phyloP scores from a whole-genome alignment of 2,329 filamentous ascomycete genomes.

The Paecilomyces niveus region DNA sequence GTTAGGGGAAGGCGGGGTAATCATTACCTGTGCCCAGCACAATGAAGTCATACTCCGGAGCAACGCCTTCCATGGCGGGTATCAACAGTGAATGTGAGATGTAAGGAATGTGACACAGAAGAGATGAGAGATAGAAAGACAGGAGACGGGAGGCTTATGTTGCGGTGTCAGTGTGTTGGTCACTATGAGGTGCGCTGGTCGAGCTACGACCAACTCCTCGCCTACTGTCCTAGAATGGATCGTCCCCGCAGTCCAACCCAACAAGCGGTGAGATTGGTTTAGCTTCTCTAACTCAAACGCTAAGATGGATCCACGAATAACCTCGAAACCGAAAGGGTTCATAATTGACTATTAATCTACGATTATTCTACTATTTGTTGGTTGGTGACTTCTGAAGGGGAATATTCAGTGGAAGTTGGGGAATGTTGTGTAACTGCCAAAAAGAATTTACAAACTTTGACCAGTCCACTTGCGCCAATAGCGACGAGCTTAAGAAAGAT shows the following conservation, averaged over 20 bases:
- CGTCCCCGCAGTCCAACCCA: slow-evolving; percentile 3
- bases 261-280: slow-evolving; percentile 3
- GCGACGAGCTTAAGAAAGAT: not conserved
- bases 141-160: slow-evolving; percentile 10
- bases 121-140: slow-evolving; percentile 11
- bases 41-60: slow-evolving; percentile 96
- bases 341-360: not conserved
- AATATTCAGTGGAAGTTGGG: not conserved
- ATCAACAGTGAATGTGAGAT: slow-evolving; percentile 7
- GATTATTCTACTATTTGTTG: not conserved
- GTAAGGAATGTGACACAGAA: slow-evolving; percentile 8
- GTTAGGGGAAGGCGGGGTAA: slow-evolving; percentile 23
- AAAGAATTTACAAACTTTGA: not conserved
- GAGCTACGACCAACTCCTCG: not conserved
- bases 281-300: not conserved
- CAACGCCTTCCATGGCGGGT: slow-evolving; percentile 87
- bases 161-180: slow-evolving; percentile 12
- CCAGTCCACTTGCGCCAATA: not conserved
- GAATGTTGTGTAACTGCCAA: not conserved
- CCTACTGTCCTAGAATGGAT: not conserved
- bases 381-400: not conserved
- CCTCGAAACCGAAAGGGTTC: not conserved
- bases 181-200: slow-evolving; percentile 22
- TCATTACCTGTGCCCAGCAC: slow-evolving; percentile 90
- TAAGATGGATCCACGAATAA: not conserved